Evolutionary conservation across 345 rosid species (phyloP).

Genomic region (Heritiera fomes): DNA sequence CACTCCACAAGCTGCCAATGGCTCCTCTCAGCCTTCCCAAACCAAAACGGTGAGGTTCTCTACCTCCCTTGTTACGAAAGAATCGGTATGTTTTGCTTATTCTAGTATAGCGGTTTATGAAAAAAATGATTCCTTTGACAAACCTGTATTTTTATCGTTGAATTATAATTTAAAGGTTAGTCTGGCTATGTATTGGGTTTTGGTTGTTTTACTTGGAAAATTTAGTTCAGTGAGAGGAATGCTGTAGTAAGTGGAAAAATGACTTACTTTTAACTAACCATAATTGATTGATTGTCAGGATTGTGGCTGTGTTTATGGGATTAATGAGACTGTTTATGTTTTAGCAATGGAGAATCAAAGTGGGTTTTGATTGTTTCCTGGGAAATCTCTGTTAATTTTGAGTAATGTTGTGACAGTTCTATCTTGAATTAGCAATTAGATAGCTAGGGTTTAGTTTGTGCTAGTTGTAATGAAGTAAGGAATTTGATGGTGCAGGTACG

Average conservation of each 20-base stretch:
- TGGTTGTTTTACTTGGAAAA: background rate
- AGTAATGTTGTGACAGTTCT: background rate
- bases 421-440: background rate
- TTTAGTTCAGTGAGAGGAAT: background rate
- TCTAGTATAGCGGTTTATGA: background rate
- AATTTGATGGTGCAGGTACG: conserved; percentile 54
- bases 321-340: background rate
- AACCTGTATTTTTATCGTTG: background rate
- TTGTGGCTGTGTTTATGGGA: background rate
- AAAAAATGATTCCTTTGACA: background rate
- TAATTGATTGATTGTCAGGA: too few relatives aligned
- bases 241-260: background rate
- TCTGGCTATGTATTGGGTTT: background rate
- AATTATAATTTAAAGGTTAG: background rate
- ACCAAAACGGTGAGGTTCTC: conserved; percentile 48
- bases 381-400: background rate
- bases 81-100: background rate
- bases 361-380: background rate
- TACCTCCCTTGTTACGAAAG: background rate
- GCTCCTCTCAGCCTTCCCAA: conserved; percentile 40
- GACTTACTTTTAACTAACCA: background rate
- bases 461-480: background rate
- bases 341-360: background rate
- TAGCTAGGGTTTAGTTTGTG: background rate
- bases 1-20: conserved; percentile 32